Evolutionary conservation across 805 yeast species (phyloP), one percentile per base, ranked within the genome.

Genomic region (Isabelozyma gotoi): DNA sequence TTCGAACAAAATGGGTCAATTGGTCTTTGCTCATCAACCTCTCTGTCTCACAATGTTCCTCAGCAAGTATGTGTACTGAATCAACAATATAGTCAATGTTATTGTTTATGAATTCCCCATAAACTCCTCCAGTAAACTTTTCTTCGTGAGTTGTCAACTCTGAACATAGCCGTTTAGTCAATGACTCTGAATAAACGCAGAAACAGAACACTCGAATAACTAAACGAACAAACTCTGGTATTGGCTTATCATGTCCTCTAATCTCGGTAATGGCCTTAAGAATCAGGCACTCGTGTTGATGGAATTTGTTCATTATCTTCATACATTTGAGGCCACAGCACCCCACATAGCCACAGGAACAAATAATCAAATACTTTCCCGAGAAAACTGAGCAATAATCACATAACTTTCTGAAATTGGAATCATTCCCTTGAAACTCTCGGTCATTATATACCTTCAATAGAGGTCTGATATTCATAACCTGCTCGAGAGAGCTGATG

Each of bases 211-310:
- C 17, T 31, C 32, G 14, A 8, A 24, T n/a, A 16, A 24, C n/a
- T 16, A 36, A 20, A 5, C 39, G 14, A 3, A 20, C 18, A 20
- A 36, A 12, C 11, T 19, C 39, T 19, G 29, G 29, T 10, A 24
- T 24, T 2, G 29, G 7, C 3, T 24, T 24, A 4, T 7, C 8
- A 4, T 24, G 12, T 3, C 29, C 29, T 24, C 15, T 8, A 19
- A 8, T 5, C 12, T 40, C 18, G 19, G 21, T 16, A 11, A 33
- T 20, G 8, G 20, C 19, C 3, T 32, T 11, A 19, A 40, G 14
- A 12, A 40, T 18, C 7, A 8, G 19, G 18, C 42, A 40, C 21
- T 40, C 42, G 15, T 19, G 21, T 19, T 14, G 38, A 33, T 40
- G 42, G 19, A 19, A 19, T 11, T 40, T 17, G 18, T 24, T 31